Evolutionary conservation across 257 asterid genomes (phyloP).

Genomic region (Cordia subcordata): DNA sequence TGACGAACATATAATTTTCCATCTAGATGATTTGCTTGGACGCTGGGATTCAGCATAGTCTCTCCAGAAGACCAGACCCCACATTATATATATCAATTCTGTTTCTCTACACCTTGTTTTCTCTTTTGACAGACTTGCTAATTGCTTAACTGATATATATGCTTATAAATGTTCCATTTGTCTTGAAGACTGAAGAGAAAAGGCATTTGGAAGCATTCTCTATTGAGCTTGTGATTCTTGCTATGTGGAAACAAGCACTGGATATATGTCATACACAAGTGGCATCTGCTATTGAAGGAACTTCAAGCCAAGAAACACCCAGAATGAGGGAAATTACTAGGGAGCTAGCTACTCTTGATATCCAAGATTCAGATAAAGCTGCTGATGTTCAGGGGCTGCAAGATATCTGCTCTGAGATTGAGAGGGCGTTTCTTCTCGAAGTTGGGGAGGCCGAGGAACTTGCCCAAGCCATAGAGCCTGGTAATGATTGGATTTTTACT

Average conservation of each 20-base stretch:
- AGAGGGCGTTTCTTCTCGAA: slow-evolving; percentile 71
- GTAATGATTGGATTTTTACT: slow-evolving; percentile 31
- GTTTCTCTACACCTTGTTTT: too few species aligned
- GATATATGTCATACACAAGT: slow-evolving; percentile 74
- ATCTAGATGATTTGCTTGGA: too few species aligned
- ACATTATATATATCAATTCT: too few species aligned
- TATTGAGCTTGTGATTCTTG: slow-evolving; percentile 77
- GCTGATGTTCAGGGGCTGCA: slow-evolving; percentile 27
- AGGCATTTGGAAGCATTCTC: slow-evolving; percentile 78
- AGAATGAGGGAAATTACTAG: slow-evolving; percentile 36
- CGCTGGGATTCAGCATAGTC: too few species aligned
- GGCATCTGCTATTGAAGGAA: slow-evolving; percentile 71
- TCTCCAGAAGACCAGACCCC: too few species aligned
- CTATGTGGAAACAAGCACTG: slow-evolving; percentile 91
- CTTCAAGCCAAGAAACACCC: slow-evolving; percentile 39
- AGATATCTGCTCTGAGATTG: slow-evolving; percentile 49
- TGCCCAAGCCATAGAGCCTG: slow-evolving; percentile 60
- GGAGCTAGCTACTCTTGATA: slow-evolving; percentile 28
- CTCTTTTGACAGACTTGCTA: too few species aligned
- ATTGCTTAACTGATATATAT: background rate
- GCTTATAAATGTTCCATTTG: slow-evolving; percentile 4
- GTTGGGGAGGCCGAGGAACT: slow-evolving; percentile 82
- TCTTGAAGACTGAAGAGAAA: slow-evolving; percentile 51
- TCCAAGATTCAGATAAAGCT: slow-evolving; percentile 34
- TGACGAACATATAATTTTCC: too few species aligned